These are phyloP conservation scores for Polytrichum commune DNA, from an alignment of 225 moss, liverwort and hornwort genomes.

Conservation along the genomic window DNA sequence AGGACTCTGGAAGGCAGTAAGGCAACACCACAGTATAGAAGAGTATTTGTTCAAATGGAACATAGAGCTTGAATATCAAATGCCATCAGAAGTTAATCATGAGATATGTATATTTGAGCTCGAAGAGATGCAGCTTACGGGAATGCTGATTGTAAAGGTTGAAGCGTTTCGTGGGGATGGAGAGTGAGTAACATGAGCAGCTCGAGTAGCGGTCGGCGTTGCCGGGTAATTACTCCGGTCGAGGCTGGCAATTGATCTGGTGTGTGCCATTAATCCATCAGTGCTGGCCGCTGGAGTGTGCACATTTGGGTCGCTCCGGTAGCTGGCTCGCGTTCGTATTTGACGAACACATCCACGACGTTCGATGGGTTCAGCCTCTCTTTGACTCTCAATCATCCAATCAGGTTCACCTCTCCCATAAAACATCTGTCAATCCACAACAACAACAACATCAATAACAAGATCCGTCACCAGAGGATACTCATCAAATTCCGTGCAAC, in stretches of 20 bases:
- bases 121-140: slow-evolving; percentile 7
- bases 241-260: background rate
- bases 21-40: no score
- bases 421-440: slow-evolving; percentile 14
- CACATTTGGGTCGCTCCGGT: background rate
- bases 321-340: slow-evolving; percentile 3
- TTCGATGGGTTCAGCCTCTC: slow-evolving; percentile 19
- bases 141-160: slow-evolving; percentile 8
- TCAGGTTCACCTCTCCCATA: slow-evolving; percentile 27
- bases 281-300: background rate
- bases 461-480: background rate
- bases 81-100: no score
- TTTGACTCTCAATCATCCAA: slow-evolving; percentile 29
- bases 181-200: slow-evolving; percentile 6
- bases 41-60: no score
- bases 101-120: no score
- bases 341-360: slow-evolving; percentile 38
- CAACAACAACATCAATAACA: background rate
- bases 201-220: slow-evolving; percentile 8
- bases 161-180: background rate
- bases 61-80: no score
- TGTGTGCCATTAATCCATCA: background rate
- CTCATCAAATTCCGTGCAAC: background rate
- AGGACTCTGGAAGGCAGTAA: background rate
- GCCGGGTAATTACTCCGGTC: background rate